A percentile compares a stretch with the other conserved stretches of the same genome.
Conservation (phyloP, 2,329 filamentous ascomycete species). For the Alternaria consortialis region DNA sequence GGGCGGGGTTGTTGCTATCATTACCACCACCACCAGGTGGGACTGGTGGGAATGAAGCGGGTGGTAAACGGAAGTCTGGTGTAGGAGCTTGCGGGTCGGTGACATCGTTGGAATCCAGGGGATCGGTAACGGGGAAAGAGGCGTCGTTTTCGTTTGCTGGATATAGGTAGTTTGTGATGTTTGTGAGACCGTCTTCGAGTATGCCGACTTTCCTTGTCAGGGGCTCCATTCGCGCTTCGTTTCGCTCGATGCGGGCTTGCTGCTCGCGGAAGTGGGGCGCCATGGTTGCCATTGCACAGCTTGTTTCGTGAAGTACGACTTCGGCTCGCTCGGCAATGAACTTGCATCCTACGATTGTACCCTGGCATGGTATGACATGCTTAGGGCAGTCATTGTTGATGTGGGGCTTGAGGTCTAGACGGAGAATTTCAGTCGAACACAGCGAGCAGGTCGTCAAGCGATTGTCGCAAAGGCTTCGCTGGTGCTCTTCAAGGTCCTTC, state of each 20-base stretch:
- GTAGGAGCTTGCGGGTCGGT: slow-evolving; percentile 48
- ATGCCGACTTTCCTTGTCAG: slow-evolving; percentile 56
- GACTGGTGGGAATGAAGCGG: slow-evolving; percentile 45
- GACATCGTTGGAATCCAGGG: slow-evolving; percentile 42
- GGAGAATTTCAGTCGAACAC: slow-evolving; percentile 54
- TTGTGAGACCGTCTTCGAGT: slow-evolving; percentile 55
- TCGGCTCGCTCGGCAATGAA: slow-evolving; percentile 51
- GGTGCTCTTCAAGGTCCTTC: slow-evolving; percentile 61
- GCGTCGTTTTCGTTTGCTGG: slow-evolving; percentile 44
- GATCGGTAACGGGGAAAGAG: slow-evolving; percentile 45
- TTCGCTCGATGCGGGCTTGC: slow-evolving; percentile 54
- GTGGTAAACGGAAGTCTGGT: slow-evolving; percentile 46
- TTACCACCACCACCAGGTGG: slow-evolving; percentile 23
- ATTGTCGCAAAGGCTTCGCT: slow-evolving; percentile 61
- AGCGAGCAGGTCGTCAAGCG: slow-evolving; percentile 55
- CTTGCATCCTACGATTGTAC: slow-evolving; percentile 55
- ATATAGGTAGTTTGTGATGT: slow-evolving; percentile 55
- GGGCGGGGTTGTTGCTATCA: slow-evolving; percentile 33
- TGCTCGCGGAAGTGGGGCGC: slow-evolving; percentile 56
- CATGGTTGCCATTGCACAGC: slow-evolving; percentile 58
- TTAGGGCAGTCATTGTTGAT: slow-evolving; percentile 54
- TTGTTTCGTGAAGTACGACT: slow-evolving; percentile 52
- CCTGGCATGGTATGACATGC: slow-evolving; percentile 55
- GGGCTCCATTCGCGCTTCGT: slow-evolving; percentile 54
- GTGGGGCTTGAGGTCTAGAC: slow-evolving; percentile 54